phyloP scores from a whole-genome alignment of 306 rosid genomes.

The Oemleria cerasiformis region DNA sequence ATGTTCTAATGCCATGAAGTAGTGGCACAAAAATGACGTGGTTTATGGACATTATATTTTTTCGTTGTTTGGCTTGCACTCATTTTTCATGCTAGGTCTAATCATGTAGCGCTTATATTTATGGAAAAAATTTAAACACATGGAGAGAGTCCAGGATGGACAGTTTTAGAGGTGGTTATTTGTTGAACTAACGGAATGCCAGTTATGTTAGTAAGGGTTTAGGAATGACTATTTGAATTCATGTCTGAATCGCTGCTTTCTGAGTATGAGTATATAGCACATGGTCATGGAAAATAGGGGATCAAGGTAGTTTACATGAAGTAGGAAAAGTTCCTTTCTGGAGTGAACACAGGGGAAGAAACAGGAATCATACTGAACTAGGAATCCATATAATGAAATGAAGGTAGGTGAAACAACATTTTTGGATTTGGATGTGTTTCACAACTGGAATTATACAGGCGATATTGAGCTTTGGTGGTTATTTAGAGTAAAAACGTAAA shows the following conservation, averaged over 20 bases:
- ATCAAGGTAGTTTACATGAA: neutral
- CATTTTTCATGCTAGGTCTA: too few species aligned
- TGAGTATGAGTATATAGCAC: neutral
- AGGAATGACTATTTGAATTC: neutral
- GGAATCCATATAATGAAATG: neutral
- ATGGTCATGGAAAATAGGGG: neutral
- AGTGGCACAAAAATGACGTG: too few species aligned
- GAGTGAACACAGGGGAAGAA: neutral
- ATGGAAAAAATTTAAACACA: neutral
- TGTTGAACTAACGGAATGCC: neutral
- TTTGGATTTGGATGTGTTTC: neutral
- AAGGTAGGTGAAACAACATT: neutral
- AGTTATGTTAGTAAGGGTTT: neutral
- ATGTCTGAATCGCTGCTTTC: neutral
- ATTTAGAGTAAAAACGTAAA: neutral
- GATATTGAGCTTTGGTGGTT: neutral
- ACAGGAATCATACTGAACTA: neutral
- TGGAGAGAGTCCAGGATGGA: neutral
- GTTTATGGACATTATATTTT: too few species aligned
- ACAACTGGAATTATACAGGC: neutral
- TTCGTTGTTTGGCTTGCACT: too few species aligned
- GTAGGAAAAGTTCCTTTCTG: neutral
- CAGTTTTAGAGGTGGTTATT: neutral
- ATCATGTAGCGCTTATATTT: neutral
- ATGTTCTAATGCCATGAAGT: neutral